phyloP scores from a whole-genome alignment of 139 green algal genomes.

The Chara braunii region DNA sequence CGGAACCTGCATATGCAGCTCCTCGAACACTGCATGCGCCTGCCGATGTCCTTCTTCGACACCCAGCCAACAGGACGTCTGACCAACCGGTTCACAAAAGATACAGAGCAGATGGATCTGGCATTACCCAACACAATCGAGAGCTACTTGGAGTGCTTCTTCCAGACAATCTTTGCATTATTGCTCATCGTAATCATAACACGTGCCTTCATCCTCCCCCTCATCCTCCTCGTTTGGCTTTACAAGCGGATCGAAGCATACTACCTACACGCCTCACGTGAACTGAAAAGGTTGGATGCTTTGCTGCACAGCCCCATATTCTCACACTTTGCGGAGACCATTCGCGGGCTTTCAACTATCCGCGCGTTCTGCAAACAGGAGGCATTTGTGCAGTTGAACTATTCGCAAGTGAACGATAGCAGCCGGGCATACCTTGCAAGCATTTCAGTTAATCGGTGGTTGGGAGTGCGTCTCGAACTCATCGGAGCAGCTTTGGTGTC shows the following conservation, averaged over 20 bases:
- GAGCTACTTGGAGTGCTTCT: constrained; percentile 29
- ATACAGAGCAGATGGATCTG: constrained; percentile 49
- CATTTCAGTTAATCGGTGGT: constrained; percentile 45
- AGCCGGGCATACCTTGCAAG: constrained; percentile 25
- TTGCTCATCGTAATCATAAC: constrained; percentile 33
- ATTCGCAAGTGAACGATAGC: constrained; percentile 31
- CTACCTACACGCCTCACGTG: constrained; percentile 43
- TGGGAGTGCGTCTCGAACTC: constrained; percentile 26
- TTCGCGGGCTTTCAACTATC: constrained; percentile 79
- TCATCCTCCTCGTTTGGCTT: constrained; percentile 33
- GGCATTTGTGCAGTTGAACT: constrained; percentile 5
- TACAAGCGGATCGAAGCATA: constrained; percentile 41
- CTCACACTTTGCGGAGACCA: constrained; percentile 50
- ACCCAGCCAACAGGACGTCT: constrained; percentile 80
- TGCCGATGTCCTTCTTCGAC: constrained; percentile 90
- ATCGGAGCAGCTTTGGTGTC: constrained; percentile 35
- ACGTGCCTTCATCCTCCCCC: constrained; percentile 22
- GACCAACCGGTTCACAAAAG: constrained; percentile 70
- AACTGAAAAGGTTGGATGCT: constrained; percentile 88
- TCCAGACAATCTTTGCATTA: constrained; percentile 36
- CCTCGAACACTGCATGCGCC: constrained; percentile 51
- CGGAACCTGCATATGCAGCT: constrained; percentile 34
- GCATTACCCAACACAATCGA: constrained; percentile 30
- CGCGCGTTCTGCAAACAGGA: constrained; percentile 63
- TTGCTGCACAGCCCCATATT: constrained; percentile 74